Evolutionary conservation across 495 filamentous ascomycete species (phyloP).

Genomic region (Clohesyomyces aquaticus): DNA sequence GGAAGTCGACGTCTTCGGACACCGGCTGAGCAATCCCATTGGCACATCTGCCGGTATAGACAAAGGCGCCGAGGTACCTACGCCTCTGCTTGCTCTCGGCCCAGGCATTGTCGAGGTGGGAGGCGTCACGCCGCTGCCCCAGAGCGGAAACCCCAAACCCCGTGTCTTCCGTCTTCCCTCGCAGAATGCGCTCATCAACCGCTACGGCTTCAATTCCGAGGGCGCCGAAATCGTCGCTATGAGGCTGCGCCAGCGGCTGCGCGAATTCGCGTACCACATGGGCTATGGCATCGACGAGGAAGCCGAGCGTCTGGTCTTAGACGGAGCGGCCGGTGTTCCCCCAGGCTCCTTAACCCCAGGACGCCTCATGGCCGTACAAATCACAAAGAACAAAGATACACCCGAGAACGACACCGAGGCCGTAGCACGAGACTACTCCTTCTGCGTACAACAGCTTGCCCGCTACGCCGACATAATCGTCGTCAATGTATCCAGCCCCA

Average conservation of each 20-base stretch:
- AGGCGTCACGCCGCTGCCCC: conserved; percentile 81
- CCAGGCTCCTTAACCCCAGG: conserved; percentile 77
- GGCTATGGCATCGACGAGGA: conserved; percentile 66
- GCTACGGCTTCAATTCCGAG: conserved; percentile 90
- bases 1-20: conserved; percentile 72
- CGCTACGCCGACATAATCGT: conserved; percentile 91
- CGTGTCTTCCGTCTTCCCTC: conserved; percentile 83
- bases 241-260: conserved; percentile 74
- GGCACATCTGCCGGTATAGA: conserved; percentile 92
- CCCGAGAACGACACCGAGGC: conserved; percentile 81
- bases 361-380: conserved; percentile 83
- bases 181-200: conserved; percentile 86
- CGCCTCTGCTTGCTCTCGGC: conserved; percentile 78
- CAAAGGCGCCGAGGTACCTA: conserved; percentile 87
- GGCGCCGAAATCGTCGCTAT: conserved; percentile 86
- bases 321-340: conserved; percentile 66
- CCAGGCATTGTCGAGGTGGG: conserved; percentile 87
- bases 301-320: conserved; percentile 70
- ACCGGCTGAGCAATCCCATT: conserved; percentile 78
- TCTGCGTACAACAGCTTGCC: conserved; percentile 78
- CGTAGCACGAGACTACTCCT: conserved; percentile 81
- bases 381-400: conserved; percentile 95
- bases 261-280: conserved; percentile 70
- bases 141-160: conserved; percentile 83
- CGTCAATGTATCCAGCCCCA: conserved; percentile 95